These are phyloP conservation scores for Mimosa bimucronata DNA, from an alignment of 306 rosid species.

Conservation along the genomic window DNA sequence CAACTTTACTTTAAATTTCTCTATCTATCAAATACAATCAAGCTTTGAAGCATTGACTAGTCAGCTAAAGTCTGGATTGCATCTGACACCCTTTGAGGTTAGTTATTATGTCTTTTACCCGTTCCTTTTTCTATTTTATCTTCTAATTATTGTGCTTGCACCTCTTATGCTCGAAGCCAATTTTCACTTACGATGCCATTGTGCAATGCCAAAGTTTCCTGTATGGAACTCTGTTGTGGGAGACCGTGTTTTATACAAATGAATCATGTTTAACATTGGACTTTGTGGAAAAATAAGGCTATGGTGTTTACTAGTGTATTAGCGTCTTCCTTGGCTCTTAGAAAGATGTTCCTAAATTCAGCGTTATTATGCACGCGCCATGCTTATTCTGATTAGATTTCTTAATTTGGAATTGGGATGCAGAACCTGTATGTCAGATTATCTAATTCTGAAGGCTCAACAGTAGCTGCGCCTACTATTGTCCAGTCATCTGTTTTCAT, in stretches of 20 bases:
- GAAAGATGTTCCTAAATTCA: conserved; percentile 30
- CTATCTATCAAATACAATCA: conserved; percentile 68
- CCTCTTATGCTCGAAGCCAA: conserved; percentile 14
- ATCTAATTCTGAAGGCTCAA: conserved; percentile 77
- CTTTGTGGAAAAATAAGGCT: conserved; percentile 5
- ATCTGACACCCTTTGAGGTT: conserved; percentile 74
- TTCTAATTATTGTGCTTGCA: conserved; percentile 1
- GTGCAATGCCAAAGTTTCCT: too few species aligned
- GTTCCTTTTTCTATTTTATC: conserved; percentile 16
- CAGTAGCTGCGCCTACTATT: conserved; percentile 68
- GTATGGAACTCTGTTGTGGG: too few species aligned
- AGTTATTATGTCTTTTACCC: conserved; percentile 33
- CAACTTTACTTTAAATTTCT: conserved; percentile 78
- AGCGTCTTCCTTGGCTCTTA: conserved; percentile 12
- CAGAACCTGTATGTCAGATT: conserved; percentile 73
- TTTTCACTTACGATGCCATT: conserved; percentile 33
- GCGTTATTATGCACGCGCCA: background rate
- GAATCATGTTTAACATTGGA: conserved; percentile 29
- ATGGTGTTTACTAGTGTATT: conserved; percentile 17
- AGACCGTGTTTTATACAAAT: too few species aligned
- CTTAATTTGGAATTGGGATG: conserved; percentile 44
- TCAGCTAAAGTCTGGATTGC: conserved; percentile 78
- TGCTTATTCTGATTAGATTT: conserved; percentile 44
- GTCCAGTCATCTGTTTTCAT: conserved; percentile 73
- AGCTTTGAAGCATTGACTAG: conserved; percentile 62